Evolutionary conservation across 106 monocot species (phyloP), one percentile per base, ranked within the genome.

Genomic region (Dioscorea dumetorum): DNA sequence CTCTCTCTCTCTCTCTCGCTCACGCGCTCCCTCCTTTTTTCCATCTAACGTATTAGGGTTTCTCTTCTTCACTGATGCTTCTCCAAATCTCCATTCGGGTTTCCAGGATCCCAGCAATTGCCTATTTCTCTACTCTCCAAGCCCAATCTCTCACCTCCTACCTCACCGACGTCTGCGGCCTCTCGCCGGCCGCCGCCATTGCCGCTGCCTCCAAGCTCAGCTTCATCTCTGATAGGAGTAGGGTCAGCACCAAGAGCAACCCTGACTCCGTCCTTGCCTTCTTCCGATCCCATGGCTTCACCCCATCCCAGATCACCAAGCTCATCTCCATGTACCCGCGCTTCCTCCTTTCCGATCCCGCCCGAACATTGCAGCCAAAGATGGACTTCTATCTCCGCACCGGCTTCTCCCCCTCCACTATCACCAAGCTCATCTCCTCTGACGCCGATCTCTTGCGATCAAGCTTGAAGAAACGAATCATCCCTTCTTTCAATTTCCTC

Each of bases 331-430:
- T 22, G 21, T 33, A 48, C 62, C 82, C 86, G n/a, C 23, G 33
- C 24, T n/a, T 83, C 68, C 77, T 79, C 48, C 49, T 57, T 61
- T 14, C 72, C 68, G 35, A 70, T 52, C 73, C 81, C 17, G 51
- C 23, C 48, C 62, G 50, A 16, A 77, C 50, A 31, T 41, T 89
- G 49, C 70, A 67, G 48, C 84, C 85, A 63, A 89, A 89, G 66
- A 34, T 89, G 18, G 78, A 81, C 21, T 78, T 80, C 60, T 68
- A 73, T 71, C 41, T 56, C 5, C 12, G 35, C 21, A 4, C 80
- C 16, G 83, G 85, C 20, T 63, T 83, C 54, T 49, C 72, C 4
- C 62, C 22, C 8, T 9, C 56, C 11, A 50, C 62, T 48, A 67
- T 86, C 57, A 9, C 66, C 12, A 32, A 62, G 10, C 20, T 72